These are phyloP conservation scores for Backusella circina DNA, from an alignment of 192 early-diverging fungal species.

Conservation along the genomic window DNA sequence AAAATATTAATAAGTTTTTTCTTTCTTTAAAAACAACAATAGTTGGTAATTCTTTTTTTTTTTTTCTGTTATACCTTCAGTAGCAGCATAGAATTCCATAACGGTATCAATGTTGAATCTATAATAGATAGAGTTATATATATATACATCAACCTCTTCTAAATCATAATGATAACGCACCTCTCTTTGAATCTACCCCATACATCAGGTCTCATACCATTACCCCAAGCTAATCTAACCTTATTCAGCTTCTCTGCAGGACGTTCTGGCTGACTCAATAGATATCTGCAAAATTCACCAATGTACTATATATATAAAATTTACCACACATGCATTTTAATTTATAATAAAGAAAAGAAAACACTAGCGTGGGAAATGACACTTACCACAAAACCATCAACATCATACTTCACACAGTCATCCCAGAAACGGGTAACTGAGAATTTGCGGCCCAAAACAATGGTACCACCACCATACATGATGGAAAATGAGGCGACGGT, in stretches of 20 bases:
- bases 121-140: not conserved
- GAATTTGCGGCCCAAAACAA: slow-evolving; percentile 57
- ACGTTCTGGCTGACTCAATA: slow-evolving; percentile 45
- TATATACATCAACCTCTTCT: not conserved
- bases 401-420: slow-evolving; percentile 43
- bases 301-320: slow-evolving; percentile 63
- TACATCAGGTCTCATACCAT: slow-evolving; percentile 65
- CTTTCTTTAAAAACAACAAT: no score
- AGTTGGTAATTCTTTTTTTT: not conserved
- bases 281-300: slow-evolving; percentile 65
- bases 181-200: slow-evolving; percentile 55
- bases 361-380: slow-evolving; percentile 44
- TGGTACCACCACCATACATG: slow-evolving; percentile 33
- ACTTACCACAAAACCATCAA: slow-evolving; percentile 39
- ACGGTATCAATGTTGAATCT: slow-evolving; percentile 55
- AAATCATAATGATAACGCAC: not conserved
- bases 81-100: slow-evolving; percentile 62
- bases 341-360: slow-evolving; percentile 60
- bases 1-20: not conserved
- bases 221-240: slow-evolving; percentile 55
- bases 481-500: slow-evolving; percentile 23
- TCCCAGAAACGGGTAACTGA: slow-evolving; percentile 46
- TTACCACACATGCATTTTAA: not conserved
- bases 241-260: slow-evolving; percentile 49
- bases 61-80: slow-evolving; percentile 44